A percentile compares a stretch with the other conserved stretches of the same genome.
phyloP scores from a whole-genome alignment of 2,329 filamentous ascomycete species.

The Calycina herbarum region DNA sequence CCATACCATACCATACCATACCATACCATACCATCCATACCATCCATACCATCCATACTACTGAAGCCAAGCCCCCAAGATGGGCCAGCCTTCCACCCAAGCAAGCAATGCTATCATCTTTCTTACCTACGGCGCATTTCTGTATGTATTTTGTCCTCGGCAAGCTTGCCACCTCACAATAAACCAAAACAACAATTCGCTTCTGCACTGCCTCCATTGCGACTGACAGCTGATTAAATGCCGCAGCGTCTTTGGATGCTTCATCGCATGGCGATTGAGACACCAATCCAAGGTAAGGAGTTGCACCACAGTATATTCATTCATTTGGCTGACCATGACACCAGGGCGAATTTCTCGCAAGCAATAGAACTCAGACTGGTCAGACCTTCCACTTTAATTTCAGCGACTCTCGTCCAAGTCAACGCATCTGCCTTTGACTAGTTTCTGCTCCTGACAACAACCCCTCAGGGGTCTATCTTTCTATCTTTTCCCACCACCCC shows the following conservation, averaged over 20 bases:
- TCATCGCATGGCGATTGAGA: conserved; percentile 55
- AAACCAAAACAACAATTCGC: neutral
- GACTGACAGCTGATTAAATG: conserved; percentile 14
- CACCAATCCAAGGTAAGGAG: conserved; percentile 39
- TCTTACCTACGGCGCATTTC: conserved; percentile 72
- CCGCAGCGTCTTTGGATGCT: conserved; percentile 61
- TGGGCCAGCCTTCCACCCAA: conserved; percentile 71
- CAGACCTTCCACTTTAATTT: conserved; percentile 41
- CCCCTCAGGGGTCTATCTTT: no score
- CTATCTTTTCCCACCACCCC: neutral
- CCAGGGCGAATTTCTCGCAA: conserved; percentile 65
- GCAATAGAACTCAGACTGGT: conserved; percentile 85
- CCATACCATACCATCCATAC: no score
- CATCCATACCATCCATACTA: no score
- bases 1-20: no score
- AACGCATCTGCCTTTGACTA: no score
- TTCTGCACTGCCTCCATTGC: conserved; percentile 5
- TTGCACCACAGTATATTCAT: neutral
- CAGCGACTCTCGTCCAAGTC: no score
- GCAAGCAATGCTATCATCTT: conserved; percentile 85
- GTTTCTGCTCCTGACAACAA: no score
- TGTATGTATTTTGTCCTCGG: conserved; percentile 54
- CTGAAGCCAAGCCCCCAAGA: conserved; percentile 39
- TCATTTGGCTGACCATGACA: conserved; percentile 14
- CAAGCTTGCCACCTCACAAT: neutral